These are phyloP conservation scores for Gracilaria domingensis DNA, from an alignment of 23 red algal genomes.

Conservation along the genomic window DNA sequence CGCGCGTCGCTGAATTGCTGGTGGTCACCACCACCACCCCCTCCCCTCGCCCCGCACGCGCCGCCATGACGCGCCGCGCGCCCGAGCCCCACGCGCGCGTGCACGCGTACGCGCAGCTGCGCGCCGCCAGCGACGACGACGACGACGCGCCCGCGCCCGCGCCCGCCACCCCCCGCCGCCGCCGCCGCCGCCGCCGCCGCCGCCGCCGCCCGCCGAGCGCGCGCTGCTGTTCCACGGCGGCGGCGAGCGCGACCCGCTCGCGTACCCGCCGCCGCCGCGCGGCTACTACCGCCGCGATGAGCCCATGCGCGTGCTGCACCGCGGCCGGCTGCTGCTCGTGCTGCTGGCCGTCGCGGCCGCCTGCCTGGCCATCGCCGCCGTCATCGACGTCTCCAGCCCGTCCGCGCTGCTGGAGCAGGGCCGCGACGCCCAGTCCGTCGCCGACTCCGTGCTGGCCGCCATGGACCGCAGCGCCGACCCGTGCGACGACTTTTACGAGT, in stretches of 20 bases:
- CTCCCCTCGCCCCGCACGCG: no score
- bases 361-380: slow-evolving; percentile 66
- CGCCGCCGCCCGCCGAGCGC: slow-evolving; percentile 35
- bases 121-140: no score
- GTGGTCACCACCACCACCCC: no score
- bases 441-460: slow-evolving; percentile 61
- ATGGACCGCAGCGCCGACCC: slow-evolving; percentile 90
- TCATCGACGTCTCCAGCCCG: slow-evolving; percentile 76
- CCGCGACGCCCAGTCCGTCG: slow-evolving; percentile 56
- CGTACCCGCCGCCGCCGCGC: slow-evolving; percentile 59
- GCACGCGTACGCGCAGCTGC: no score
- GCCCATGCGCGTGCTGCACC: slow-evolving; percentile 62
- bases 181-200: slow-evolving; percentile 47
- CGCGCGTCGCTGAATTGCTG: no score
- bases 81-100: background rate
- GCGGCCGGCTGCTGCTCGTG: slow-evolving; percentile 22
- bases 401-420: slow-evolving; percentile 33
- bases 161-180: slow-evolving; percentile 53
- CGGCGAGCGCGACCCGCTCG: slow-evolving; percentile 45
- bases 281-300: slow-evolving; percentile 51
- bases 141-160: background rate
- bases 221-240: background rate
- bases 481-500: slow-evolving; percentile 93
- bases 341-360: slow-evolving; percentile 49
- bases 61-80: no score